Conservation (phyloP, 2,329 filamentous ascomycete species). For the Sphaerulina populicola region DNA sequence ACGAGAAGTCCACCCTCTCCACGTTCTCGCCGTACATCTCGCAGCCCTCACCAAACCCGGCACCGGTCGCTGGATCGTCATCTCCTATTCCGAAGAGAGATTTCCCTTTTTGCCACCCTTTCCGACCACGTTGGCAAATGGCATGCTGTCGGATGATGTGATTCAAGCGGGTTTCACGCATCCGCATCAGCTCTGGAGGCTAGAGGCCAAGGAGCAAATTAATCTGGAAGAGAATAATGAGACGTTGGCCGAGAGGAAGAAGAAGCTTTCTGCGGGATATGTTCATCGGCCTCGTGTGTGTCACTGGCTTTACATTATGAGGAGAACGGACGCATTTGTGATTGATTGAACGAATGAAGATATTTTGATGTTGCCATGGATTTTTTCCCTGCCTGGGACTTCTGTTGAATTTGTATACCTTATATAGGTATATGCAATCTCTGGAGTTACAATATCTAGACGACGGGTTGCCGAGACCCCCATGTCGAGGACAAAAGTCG, state of each 20-base stretch:
- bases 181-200: constrained; percentile 33
- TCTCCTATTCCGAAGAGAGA: constrained; percentile 36
- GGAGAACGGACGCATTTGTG: constrained; percentile 29
- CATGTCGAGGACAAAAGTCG: constrained; percentile 26
- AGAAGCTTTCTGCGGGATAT: constrained; percentile 13
- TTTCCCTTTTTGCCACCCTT: constrained; percentile 33
- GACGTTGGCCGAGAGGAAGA: constrained; percentile 24
- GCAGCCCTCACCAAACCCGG: constrained; percentile 33
- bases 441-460: too few relatives aligned
- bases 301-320: constrained; percentile 37
- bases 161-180: constrained; percentile 32
- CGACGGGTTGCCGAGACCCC: too few relatives aligned
- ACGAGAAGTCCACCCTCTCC: constrained; percentile 32
- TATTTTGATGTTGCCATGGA: too few relatives aligned
- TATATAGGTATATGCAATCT: too few relatives aligned
- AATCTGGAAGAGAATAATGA: constrained; percentile 19
- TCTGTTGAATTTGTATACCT: neutral
- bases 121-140: constrained; percentile 14
- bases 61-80: constrained; percentile 34
- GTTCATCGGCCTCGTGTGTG: constrained; percentile 33
- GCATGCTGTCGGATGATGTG: constrained; percentile 24
- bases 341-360: constrained; percentile 10
- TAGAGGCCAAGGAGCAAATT: constrained; percentile 31
- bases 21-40: constrained; percentile 36
- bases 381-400: neutral